These are phyloP conservation scores for Carex arenaria DNA, from an alignment of 202 grass and related monocot genomes.

Conservation along the genomic window DNA sequence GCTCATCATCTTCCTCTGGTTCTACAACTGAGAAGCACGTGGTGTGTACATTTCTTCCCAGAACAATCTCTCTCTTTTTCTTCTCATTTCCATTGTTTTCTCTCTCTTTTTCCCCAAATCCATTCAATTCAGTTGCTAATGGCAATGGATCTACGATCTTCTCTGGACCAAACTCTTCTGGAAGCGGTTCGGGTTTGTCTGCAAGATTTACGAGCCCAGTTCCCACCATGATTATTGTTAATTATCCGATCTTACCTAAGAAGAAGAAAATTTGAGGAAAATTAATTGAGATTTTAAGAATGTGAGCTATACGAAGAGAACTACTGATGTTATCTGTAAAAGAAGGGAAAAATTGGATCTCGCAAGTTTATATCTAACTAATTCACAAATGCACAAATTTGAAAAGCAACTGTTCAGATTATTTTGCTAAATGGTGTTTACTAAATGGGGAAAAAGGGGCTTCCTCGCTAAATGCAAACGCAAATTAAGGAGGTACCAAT, in stretches of 20 bases:
- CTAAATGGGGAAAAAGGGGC: background rate
- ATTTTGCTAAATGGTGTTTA: background rate
- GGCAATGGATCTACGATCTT: constrained; percentile 13
- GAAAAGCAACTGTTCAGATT: background rate
- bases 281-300: background rate
- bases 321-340: background rate
- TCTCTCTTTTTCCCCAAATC: background rate
- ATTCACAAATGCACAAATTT: background rate
- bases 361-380: background rate
- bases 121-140: background rate
- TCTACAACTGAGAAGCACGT: constrained; percentile 59
- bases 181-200: constrained; percentile 14
- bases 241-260: constrained; percentile 8
- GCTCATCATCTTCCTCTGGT: constrained; percentile 75
- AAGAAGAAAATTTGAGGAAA: background rate
- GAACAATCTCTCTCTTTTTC: constrained; percentile 47
- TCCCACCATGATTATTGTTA: constrained; percentile 48
- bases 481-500: background rate
- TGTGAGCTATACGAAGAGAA: background rate
- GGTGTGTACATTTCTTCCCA: constrained; percentile 78
- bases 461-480: background rate
- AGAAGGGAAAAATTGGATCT: background rate
- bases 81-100: background rate
- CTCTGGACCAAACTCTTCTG: constrained; percentile 36
- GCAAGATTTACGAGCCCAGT: constrained; percentile 36